Base-by-base conservation (phyloP, 805 yeast genomes). In the Wickerhamomyces queroliae region DNA sequence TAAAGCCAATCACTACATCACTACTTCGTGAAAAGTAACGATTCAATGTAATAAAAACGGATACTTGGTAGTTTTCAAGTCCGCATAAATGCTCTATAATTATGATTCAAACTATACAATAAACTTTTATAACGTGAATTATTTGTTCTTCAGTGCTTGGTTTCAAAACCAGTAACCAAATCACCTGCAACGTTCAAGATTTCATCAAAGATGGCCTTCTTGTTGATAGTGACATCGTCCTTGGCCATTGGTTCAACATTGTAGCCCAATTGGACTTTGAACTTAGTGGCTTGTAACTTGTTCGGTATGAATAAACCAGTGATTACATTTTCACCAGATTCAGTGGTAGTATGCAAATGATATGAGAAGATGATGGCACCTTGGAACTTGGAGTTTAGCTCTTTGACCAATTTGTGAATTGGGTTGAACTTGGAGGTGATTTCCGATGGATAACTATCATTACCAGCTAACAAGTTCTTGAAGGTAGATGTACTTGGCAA, bases 281-380 rank as follows among this genome's bases (percentile, higher is more conserved):
- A 89, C 59, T 80, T 84, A 55, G 77, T 74, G 44, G 75, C 74
- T 16, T 68, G 63, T 44, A 75, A 61, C 28, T 74, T 71, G 4
- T 72, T 61, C 2, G 96, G 95, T 38, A 83, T 78, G 65, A 91
- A 80, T 35, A 93, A 63, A 2, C 97, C 97, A 18, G 90, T 74
- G 36, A 91, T 75, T 7, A 82, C 80, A 49, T 79, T 78, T 38
- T 67, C 67, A 8, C 81, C 78, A 7, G 74, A 72, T 38, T 71
- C 69, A 41, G 76, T 62, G n/a, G 76, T 76, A 11, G 62, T 53
- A 52, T 67, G 78, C 47, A 66, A 70, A 42, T 74, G 73, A 33
- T 76, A 69, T 24, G 93, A 88, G 54, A 93, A 78, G 4, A 90
- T 69, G 34, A 88, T 69, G 16, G 76, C 70, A 46, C 83, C 81